Evolutionary conservation across 805 yeast genomes (phyloP).

Genomic region (Candida awuae): DNA sequence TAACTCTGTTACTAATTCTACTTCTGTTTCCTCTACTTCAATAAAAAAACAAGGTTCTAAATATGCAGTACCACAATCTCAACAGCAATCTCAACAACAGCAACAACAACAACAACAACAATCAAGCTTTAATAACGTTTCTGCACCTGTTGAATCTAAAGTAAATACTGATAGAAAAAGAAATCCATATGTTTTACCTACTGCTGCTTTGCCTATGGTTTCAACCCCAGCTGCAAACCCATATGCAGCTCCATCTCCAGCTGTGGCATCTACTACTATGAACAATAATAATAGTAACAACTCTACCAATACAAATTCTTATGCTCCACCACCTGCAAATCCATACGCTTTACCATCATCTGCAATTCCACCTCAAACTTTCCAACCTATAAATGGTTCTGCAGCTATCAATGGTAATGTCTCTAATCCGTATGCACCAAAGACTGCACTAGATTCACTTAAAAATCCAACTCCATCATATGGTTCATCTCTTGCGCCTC

Average conservation of each 20-base stretch:
- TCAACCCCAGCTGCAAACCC: not conserved
- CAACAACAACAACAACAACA: not conserved
- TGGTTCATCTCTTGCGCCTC: constrained; percentile 20
- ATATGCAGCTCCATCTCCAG: not conserved
- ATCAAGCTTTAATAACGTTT: not conserved
- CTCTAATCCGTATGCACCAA: constrained; percentile 31
- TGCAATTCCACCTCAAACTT: not conserved
- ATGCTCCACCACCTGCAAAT: constrained; percentile 5
- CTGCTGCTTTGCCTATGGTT: not conserved
- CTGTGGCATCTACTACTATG: too few relatives aligned
- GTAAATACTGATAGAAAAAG: not conserved
- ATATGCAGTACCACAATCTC: constrained; percentile 6
- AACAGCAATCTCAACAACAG: constrained; percentile 1
- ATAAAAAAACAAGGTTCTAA: constrained; percentile 5
- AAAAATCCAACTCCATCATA: constrained; percentile 14
- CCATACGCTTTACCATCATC: constrained; percentile 12
- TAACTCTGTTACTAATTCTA: constrained; percentile 9
- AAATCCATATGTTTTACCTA: constrained; percentile 3
- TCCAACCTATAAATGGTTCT: constrained; percentile 1
- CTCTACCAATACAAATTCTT: not conserved
- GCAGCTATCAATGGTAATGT: constrained; percentile 12
- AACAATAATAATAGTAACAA: not conserved
- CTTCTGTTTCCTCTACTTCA: constrained; percentile 9
- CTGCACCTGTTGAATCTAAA: not conserved
- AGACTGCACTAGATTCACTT: constrained; percentile 28